These are phyloP conservation scores for Stagonosporopsis vannaccii DNA, from an alignment of 2,329 filamentous ascomycete species.

Conservation along the genomic window DNA sequence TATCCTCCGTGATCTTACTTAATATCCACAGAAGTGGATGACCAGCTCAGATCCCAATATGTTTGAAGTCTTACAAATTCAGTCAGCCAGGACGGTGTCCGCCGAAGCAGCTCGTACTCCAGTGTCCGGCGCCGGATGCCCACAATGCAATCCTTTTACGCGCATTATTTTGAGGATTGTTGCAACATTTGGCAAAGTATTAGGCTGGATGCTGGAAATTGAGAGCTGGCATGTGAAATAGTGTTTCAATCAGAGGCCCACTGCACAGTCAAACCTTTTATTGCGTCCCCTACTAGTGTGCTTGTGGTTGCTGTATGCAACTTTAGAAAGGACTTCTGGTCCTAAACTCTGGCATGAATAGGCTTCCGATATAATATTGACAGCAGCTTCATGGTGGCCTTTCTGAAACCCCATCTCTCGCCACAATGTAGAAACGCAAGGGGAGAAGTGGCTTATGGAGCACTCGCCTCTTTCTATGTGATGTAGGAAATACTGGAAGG, in stretches of 20 bases:
- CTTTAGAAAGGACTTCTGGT: too few species aligned
- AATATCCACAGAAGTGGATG: constrained; percentile 22
- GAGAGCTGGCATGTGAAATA: background rate
- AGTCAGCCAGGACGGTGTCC: background rate
- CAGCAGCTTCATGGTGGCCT: constrained; percentile 18
- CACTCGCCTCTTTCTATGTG: constrained; percentile 13
- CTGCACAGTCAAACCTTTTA: too few species aligned
- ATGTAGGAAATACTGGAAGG: background rate
- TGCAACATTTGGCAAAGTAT: constrained; percentile 22
- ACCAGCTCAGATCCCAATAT: constrained; percentile 24
- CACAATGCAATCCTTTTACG: constrained; percentile 12
- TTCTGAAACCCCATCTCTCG: constrained; percentile 26
- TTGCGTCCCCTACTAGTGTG: too few species aligned
- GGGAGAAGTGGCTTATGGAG: constrained; percentile 26
- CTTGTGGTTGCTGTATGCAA: too few species aligned
- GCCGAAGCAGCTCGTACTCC: background rate
- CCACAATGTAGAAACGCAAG: constrained; percentile 25
- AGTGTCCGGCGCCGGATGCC: constrained; percentile 21
- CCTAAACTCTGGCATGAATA: too few species aligned
- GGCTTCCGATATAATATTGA: constrained; percentile 5
- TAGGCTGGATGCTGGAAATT: constrained; percentile 14
- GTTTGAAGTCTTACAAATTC: background rate
- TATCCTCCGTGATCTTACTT: too few species aligned
- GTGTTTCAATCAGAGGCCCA: too few species aligned
- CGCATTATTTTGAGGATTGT: constrained; percentile 7